Evolutionary conservation across 75 land plant genomes (phyloP), one percentile per base, ranked within the genome.

Genomic region (Ceratopteris richardii): DNA sequence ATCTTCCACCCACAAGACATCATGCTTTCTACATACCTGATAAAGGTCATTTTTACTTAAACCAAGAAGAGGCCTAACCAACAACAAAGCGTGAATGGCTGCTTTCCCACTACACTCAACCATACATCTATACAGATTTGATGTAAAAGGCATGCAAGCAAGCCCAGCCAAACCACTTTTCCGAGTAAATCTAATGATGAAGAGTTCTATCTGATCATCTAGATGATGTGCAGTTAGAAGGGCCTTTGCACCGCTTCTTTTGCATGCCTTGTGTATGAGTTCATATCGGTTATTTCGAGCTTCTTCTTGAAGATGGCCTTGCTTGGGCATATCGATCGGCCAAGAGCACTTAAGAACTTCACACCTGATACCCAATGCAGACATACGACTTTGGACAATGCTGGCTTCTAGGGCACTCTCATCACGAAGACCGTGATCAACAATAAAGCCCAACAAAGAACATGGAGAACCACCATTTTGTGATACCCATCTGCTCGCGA

Each of bases 121-220:
- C 1, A 64, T 27, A 50, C 46, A 51, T 46, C 61, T 28, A 43
- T 79, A 83, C 19, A 86, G 9, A 60, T 86, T 81, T 31, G 79
- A 83, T 33, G 64, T 37, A 72, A 83, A 90, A 22, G 96, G 77
- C 90, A 90, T 90, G 53, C 96, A 90, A 64, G 96, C 96, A 60
- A 90, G 83, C 48, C 96, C 96, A 60, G 79, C 71, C 9, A 86
- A 75, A 18, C 90, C 90, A 83, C 96, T 90, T 37, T 71, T 64
- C 23, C 96, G 84, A 28, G 96, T 83, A 55, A 82, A 61, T 61
- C 96, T 75, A 48, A 90, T 61, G 57, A 90, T 63, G 61, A 90
- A 86, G 47, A 90, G 57, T 69, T 90, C 96, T 63, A 87, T 84
- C 96, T 71, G 73, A 41, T 71, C 73, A 65, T 71, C 73, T 16